A percentile compares a stretch with the other conserved stretches of the same genome.
Conservation (phyloP, 768 basidiomycete species). For the Kwoniella botswanensis region DNA sequence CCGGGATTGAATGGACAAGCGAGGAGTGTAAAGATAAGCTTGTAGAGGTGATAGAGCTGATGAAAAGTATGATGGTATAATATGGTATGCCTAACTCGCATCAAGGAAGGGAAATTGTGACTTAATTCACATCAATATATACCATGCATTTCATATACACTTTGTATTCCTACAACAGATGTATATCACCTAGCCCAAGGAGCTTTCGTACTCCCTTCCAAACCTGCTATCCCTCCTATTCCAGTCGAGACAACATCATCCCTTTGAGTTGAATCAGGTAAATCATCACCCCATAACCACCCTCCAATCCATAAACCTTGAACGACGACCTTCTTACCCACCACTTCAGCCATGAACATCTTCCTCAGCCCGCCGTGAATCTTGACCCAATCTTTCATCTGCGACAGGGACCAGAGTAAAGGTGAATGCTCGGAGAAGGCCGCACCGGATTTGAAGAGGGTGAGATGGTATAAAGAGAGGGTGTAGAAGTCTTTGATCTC, state of each 20-base stretch:
- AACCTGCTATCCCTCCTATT: background rate
- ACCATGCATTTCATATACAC: background rate
- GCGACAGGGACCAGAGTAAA: constrained; percentile 82
- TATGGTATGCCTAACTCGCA: background rate
- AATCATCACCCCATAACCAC: constrained; percentile 43
- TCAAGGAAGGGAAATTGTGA: too few species aligned
- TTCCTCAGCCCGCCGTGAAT: constrained; percentile 88
- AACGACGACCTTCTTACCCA: constrained; percentile 93
- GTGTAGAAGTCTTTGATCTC: constrained; percentile 62
- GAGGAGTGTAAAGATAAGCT: constrained; percentile 12
- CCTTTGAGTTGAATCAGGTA: constrained; percentile 9
- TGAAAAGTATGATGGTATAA: background rate
- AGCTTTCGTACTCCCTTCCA: constrained; percentile 15
- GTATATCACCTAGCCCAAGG: constrained; percentile 30
- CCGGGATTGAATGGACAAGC: constrained; percentile 40
- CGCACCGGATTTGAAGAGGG: constrained; percentile 41
- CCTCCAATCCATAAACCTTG: constrained; percentile 70
- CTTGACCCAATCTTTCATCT: constrained; percentile 86
- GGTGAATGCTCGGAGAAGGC: constrained; percentile 61
- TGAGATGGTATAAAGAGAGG: constrained; percentile 36
- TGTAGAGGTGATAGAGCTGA: constrained; percentile 16
- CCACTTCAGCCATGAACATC: constrained; percentile 96
- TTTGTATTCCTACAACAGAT: background rate
- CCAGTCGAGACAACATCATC: background rate
- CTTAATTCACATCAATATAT: background rate